phyloP scores from a whole-genome alignment of 179 eudicot genomes.

The Silene vulgaris region DNA sequence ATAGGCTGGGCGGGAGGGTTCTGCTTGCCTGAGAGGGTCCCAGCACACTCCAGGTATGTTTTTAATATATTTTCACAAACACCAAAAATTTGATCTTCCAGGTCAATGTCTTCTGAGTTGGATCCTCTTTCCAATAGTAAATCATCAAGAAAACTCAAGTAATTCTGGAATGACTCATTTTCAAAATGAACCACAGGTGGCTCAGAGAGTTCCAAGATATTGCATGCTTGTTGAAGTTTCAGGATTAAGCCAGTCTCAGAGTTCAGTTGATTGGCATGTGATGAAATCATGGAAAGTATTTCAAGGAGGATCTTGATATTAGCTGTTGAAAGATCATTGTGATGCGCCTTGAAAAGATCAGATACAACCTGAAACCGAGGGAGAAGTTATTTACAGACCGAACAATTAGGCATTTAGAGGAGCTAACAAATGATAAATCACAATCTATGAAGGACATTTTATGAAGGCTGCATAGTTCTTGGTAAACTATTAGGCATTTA shows the following conservation, averaged over 20 bases:
- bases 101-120: constrained; percentile 40
- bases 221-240: constrained; percentile 66
- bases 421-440: background rate
- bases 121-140: constrained; percentile 40
- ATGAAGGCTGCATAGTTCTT: too few species aligned
- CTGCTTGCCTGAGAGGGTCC: constrained; percentile 30
- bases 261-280: constrained; percentile 64
- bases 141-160: constrained; percentile 56
- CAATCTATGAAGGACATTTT: too few species aligned
- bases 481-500: background rate
- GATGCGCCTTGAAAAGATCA: constrained; percentile 66
- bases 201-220: constrained; percentile 61
- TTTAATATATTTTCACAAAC: constrained; percentile 60
- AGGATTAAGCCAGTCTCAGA: constrained; percentile 38
- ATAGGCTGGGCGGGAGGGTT: constrained; percentile 27
- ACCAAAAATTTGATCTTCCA: constrained; percentile 50
- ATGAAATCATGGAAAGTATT: constrained; percentile 48
- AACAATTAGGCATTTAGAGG: background rate
- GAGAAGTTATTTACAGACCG: constrained; percentile 8
- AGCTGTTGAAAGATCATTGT: constrained; percentile 44
- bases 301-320: constrained; percentile 56
- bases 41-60: constrained; percentile 68
- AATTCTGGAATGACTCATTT: constrained; percentile 62
- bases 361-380: constrained; percentile 51
- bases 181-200: constrained; percentile 83